A percentile compares a stretch with the other conserved stretches of the same genome.
phyloP scores from a whole-genome alignment of 257 asterid genomes.

The Solanum microdontum region DNA sequence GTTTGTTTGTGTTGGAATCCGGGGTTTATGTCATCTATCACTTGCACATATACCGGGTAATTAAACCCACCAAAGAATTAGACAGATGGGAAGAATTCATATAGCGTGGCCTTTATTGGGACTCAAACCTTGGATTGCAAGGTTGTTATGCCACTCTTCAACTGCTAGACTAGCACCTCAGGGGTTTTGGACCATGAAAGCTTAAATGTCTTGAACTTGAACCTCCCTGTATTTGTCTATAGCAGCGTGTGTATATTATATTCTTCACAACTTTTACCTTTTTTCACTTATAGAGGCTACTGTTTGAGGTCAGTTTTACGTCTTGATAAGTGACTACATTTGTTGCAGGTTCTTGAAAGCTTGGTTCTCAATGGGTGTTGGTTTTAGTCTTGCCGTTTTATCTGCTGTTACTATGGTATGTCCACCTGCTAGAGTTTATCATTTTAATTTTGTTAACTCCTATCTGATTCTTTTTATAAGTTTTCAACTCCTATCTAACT shows the following conservation, averaged over 20 bases:
- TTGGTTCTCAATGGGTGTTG: conserved; percentile 80
- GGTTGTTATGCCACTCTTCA: neutral
- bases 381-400: conserved; percentile 56
- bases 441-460: neutral
- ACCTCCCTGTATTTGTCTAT: neutral
- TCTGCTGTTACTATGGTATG: conserved; percentile 49
- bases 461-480: neutral
- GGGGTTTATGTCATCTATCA: neutral
- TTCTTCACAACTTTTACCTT: neutral
- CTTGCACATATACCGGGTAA: neutral
- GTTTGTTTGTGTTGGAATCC: neutral
- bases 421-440: neutral
- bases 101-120: neutral
- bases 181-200: neutral
- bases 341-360: conserved; percentile 41
- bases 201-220: neutral
- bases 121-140: neutral
- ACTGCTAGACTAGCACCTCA: neutral
- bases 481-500: neutral
- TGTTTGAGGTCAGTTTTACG: neutral
- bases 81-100: neutral
- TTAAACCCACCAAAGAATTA: neutral
- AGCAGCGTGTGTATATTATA: neutral
- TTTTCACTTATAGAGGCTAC: neutral
- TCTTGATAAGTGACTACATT: neutral